These are phyloP conservation scores for Botrytis byssoidea DNA, from an alignment of 2,329 filamentous ascomycete species.

Conservation along the genomic window DNA sequence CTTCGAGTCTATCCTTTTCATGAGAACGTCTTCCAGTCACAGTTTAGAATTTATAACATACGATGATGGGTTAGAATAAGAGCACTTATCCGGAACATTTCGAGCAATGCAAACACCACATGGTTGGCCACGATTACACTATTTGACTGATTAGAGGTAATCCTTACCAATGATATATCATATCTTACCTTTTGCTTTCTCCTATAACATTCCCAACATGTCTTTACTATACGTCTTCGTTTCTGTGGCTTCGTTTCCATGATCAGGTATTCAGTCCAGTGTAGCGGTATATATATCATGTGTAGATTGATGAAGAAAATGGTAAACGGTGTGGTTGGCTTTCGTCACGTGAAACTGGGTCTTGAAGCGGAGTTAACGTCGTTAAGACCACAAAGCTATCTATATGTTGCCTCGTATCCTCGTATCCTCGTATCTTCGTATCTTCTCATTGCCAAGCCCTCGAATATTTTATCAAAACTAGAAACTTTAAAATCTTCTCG, in stretches of 20 bases:
- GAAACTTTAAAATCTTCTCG: background rate
- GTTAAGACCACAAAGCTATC: background rate
- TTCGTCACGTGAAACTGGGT: background rate
- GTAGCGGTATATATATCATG: background rate
- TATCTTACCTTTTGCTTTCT: constrained; percentile 24
- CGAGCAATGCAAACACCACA: constrained; percentile 33
- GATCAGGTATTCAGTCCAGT: background rate
- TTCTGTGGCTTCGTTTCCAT: constrained; percentile 40
- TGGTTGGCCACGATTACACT: constrained; percentile 22
- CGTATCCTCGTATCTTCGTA: background rate
- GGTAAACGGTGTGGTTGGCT: background rate
- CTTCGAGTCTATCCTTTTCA: background rate
- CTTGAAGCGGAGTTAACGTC: background rate
- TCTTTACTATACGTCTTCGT: constrained; percentile 56
- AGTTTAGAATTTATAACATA: constrained; percentile 43
- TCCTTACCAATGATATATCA: background rate
- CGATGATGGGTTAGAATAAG: constrained; percentile 55
- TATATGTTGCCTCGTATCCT: background rate
- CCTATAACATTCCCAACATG: constrained; percentile 54
- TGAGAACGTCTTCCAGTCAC: background rate
- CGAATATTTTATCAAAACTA: background rate
- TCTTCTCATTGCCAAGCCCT: background rate
- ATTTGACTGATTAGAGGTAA: background rate
- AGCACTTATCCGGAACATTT: constrained; percentile 52
- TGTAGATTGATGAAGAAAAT: constrained; percentile 2